Conservation (phyloP, 306 rosid genomes). For the Sicyos baderoa region DNA sequence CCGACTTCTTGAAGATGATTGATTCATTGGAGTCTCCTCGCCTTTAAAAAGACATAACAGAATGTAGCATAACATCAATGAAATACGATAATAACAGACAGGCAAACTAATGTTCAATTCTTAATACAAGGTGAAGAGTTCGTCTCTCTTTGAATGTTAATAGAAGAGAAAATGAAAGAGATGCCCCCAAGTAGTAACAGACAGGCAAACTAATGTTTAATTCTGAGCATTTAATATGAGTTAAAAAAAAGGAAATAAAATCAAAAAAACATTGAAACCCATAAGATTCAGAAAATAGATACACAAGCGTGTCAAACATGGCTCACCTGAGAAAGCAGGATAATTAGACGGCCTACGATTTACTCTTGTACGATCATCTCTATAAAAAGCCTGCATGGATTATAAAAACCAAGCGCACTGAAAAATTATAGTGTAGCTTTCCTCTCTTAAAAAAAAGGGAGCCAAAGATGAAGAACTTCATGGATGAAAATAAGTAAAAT, state of each 20-base stretch:
- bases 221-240: background rate
- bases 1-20: conserved; percentile 59
- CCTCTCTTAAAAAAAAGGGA: conserved; percentile 1
- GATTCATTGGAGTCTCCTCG: conserved; percentile 57
- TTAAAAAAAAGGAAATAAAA: background rate
- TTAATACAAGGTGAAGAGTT: no score
- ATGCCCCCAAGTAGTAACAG: no score
- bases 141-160: no score
- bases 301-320: conserved; percentile 11
- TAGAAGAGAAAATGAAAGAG: no score
- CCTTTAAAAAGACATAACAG: conserved; percentile 36
- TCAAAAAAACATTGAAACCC: background rate
- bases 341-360: conserved; percentile 47
- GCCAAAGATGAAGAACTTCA: background rate
- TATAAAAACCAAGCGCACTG: conserved; percentile 8
- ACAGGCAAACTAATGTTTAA: no score
- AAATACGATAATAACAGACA: conserved; percentile 3
- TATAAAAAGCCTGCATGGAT: conserved; percentile 61
- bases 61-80: background rate
- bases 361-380: conserved; percentile 78
- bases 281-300: conserved; percentile 1
- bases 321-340: conserved; percentile 67
- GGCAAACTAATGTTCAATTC: no score
- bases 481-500: conserved; percentile 17
- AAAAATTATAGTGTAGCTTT: background rate